Conservation (phyloP, 148 eudicot genomes). For the Gaultheria prostrata region DNA sequence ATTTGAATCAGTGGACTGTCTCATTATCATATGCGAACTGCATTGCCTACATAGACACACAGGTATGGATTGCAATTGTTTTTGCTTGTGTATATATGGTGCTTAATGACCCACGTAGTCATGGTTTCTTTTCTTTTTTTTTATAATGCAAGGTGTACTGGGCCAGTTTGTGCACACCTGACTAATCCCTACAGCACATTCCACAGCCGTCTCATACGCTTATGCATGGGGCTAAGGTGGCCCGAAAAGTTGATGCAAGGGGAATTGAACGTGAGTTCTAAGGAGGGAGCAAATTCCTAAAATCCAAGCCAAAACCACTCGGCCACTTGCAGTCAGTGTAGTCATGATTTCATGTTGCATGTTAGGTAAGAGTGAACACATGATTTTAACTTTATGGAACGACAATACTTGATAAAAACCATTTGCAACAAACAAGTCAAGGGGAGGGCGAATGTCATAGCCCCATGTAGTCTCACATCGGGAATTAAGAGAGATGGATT, state of each 20-base stretch:
- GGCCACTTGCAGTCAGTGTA: no score
- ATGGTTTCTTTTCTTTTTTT: not conserved
- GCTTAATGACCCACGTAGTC: slow-evolving; percentile 18
- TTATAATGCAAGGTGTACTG: no score
- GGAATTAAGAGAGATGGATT: no score
- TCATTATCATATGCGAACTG: not conserved
- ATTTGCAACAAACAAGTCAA: not conserved
- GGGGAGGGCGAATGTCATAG: not conserved
- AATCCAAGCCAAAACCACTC: no score
- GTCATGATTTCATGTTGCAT: not conserved
- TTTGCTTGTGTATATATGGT: not conserved
- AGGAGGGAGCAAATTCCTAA: no score
- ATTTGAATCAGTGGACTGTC: not conserved
- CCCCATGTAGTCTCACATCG: no score
- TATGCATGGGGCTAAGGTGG: no score
- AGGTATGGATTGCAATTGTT: not conserved
- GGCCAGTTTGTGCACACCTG: no score
- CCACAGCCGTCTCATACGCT: no score
- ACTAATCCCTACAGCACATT: no score
- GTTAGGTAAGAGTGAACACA: not conserved
- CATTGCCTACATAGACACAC: not conserved
- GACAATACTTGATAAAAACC: not conserved
- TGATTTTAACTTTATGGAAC: not conserved
- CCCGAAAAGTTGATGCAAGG: no score
- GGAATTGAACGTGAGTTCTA: no score